Percentiles rank a stretch among this genome's conserved stretches.
phyloP scores from a whole-genome alignment of 2,329 filamentous ascomycete species.

The Myriosclerotinia curreyana region DNA sequence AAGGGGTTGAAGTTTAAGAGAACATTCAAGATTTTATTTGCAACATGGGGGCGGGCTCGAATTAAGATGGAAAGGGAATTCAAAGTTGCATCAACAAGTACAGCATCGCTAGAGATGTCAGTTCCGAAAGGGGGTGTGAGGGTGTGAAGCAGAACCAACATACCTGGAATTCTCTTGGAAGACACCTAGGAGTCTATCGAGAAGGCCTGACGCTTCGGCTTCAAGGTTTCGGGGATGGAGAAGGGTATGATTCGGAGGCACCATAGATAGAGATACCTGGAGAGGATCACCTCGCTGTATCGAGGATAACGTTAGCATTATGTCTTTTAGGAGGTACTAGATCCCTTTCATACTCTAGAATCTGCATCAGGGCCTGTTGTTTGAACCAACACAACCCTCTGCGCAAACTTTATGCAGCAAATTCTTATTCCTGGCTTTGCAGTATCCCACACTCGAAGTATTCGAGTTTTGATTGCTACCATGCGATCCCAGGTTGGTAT shows the following conservation, averaged over 20 bases:
- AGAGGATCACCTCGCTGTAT: constrained; percentile 65
- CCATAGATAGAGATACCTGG: constrained; percentile 82
- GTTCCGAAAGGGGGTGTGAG: constrained; percentile 25
- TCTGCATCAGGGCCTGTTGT: constrained; percentile 80
- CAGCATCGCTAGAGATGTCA: constrained; percentile 67
- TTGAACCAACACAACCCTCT: constrained; percentile 88
- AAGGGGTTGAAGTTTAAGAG: constrained; percentile 91
- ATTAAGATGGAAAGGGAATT: constrained; percentile 84
- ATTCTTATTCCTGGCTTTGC: constrained; percentile 74
- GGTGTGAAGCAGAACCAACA: constrained; percentile 37
- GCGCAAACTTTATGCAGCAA: constrained; percentile 96
- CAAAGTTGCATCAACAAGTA: constrained; percentile 85
- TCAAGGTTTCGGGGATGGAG: constrained; percentile 79
- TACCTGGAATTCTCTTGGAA: constrained; percentile 86
- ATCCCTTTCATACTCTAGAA: constrained; percentile 63
- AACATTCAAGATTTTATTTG: constrained; percentile 80
- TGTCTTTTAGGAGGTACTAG: constrained; percentile 6
- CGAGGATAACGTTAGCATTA: constrained; percentile 25
- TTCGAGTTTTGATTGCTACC: constrained; percentile 81
- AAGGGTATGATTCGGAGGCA: constrained; percentile 77
- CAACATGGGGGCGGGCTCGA: constrained; percentile 74
- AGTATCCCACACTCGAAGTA: constrained; percentile 83
- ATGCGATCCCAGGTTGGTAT: constrained; percentile 82
- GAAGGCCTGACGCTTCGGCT: constrained; percentile 84
- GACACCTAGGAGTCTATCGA: constrained; percentile 82